Evolutionary conservation across 805 yeast species (phyloP).

Genomic region (Saccharomycopsis lassenensis): DNA sequence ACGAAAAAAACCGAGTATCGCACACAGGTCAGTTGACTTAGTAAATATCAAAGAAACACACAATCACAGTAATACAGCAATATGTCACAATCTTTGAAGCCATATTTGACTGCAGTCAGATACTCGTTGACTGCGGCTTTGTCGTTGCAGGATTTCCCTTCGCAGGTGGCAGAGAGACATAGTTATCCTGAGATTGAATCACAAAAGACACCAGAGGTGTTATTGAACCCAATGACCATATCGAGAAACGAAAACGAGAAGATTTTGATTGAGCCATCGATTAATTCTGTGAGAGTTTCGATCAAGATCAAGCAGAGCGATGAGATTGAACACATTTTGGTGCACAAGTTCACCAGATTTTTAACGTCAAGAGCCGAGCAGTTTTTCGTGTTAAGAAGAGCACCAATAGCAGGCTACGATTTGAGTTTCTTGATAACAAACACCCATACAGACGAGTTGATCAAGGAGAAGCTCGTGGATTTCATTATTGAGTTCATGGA

Average conservation of each 20-base stretch:
- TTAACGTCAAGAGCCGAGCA: slow-evolving; percentile 93
- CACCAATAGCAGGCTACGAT: slow-evolving; percentile 84
- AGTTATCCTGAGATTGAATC: slow-evolving; percentile 95
- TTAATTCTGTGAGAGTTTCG: slow-evolving; percentile 84
- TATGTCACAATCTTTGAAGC: slow-evolving; percentile 97
- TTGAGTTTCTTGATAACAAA: slow-evolving; percentile 89
- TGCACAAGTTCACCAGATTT: slow-evolving; percentile 88
- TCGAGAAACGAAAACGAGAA: slow-evolving; percentile 90
- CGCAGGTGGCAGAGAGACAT: slow-evolving; percentile 94
- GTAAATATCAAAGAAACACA: no score
- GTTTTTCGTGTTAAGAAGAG: slow-evolving; percentile 83
- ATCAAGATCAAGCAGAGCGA: slow-evolving; percentile 95
- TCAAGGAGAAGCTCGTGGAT: slow-evolving; percentile 90
- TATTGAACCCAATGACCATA: slow-evolving; percentile 80
- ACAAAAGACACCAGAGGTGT: slow-evolving; percentile 66
- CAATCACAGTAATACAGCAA: no score
- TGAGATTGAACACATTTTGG: slow-evolving; percentile 90
- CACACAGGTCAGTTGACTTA: no score
- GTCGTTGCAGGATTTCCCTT: slow-evolving; percentile 86
- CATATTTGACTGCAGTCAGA: slow-evolving; percentile 89
- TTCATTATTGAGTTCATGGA: slow-evolving; percentile 98
- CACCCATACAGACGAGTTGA: slow-evolving; percentile 90
- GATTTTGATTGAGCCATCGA: slow-evolving; percentile 86
- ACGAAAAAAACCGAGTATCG: no score
- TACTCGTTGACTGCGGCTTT: slow-evolving; percentile 87